Evolutionary conservation across 495 filamentous ascomycete genomes (phyloP).

Genomic region (Rostrohypoxylon terebratum): DNA sequence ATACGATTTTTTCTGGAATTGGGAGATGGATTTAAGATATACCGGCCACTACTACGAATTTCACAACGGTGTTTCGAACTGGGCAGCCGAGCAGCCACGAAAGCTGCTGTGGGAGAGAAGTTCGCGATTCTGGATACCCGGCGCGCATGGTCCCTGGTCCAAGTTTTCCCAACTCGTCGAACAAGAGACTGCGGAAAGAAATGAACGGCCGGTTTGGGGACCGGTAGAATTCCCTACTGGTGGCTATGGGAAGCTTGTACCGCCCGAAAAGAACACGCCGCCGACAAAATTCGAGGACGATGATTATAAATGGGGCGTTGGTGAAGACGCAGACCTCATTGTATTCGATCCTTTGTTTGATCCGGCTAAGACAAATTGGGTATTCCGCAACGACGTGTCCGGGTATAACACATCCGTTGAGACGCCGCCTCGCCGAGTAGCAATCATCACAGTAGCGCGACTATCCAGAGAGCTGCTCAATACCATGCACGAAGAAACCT

Average conservation of each 20-base stretch:
- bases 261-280: constrained; percentile 58
- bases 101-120: constrained; percentile 63
- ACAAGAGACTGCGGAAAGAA: constrained; percentile 35
- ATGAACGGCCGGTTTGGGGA: constrained; percentile 45
- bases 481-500: constrained; percentile 86
- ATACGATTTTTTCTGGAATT: constrained; percentile 72
- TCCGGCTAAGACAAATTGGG: constrained; percentile 65
- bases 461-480: constrained; percentile 77
- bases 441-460: constrained; percentile 79
- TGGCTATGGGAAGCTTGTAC: constrained; percentile 17
- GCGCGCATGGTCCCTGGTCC: constrained; percentile 56
- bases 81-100: constrained; percentile 66
- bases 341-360: constrained; percentile 65
- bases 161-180: constrained; percentile 61
- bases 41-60: constrained; percentile 68
- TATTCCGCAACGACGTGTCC: constrained; percentile 72
- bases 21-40: constrained; percentile 71
- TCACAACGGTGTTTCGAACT: constrained; percentile 58
- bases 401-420: constrained; percentile 75
- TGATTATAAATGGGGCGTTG: constrained; percentile 68
- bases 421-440: constrained; percentile 75
- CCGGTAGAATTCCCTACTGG: constrained; percentile 39
- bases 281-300: constrained; percentile 59
- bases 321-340: constrained; percentile 68
- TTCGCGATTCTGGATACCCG: constrained; percentile 61